These are phyloP conservation scores for Penicillium sp. DNA, from an alignment of 2,329 filamentous ascomycete species.

Conservation along the genomic window DNA sequence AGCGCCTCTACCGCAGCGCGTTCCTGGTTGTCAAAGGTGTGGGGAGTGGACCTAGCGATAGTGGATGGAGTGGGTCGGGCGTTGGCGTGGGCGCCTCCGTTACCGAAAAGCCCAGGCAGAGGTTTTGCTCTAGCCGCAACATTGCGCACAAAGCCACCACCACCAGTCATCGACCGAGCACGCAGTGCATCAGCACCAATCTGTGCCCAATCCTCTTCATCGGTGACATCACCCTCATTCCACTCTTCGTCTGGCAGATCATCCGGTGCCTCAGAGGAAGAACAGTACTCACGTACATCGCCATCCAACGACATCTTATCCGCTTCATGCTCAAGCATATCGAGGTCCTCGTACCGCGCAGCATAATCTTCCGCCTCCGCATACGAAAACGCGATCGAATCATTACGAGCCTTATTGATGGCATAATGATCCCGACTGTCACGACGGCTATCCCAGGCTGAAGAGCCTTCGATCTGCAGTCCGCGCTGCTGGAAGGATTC, in stretches of 20 bases:
- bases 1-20: constrained; percentile 51
- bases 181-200: constrained; percentile 84
- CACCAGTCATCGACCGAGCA: constrained; percentile 57
- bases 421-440: constrained; percentile 45
- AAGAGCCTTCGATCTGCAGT: constrained; percentile 49
- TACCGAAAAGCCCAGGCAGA: constrained; percentile 19
- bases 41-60: constrained; percentile 43
- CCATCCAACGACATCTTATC: constrained; percentile 94
- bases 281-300: constrained; percentile 59
- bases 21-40: constrained; percentile 42
- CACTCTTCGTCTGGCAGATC: constrained; percentile 71
- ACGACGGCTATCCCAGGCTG: constrained; percentile 31
- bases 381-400: constrained; percentile 74
- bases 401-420: constrained; percentile 59
- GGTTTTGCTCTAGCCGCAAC: constrained; percentile 22
- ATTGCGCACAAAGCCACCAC: constrained; percentile 42
- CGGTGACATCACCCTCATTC: constrained; percentile 83
- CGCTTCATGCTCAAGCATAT: constrained; percentile 78
- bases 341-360: constrained; percentile 55
- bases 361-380: constrained; percentile 64
- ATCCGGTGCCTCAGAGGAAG: constrained; percentile 71
- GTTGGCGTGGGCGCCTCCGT: constrained; percentile 13
- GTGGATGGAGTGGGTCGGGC: constrained; percentile 35
- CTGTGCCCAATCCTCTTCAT: constrained; percentile 93
- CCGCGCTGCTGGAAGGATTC: constrained; percentile 47